Evolutionary conservation across 305 asterid species (phyloP).

Genomic region (Rubia peregrina): DNA sequence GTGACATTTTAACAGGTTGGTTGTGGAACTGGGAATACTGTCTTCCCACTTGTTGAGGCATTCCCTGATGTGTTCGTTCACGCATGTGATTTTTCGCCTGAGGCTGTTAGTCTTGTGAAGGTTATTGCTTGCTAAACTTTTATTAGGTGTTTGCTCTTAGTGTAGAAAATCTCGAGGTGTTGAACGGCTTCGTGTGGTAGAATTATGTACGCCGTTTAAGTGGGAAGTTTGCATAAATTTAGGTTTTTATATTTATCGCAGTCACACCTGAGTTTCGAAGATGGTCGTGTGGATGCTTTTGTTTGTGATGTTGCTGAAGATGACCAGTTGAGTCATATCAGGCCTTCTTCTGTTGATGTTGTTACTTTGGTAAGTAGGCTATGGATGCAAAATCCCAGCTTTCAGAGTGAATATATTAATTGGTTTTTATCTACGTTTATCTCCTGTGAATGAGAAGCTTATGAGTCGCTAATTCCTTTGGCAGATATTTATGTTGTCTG

Average conservation of each 20-base stretch:
- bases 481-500: conserved; percentile 81
- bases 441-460: background rate
- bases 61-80: conserved; percentile 62
- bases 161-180: background rate
- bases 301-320: conserved; percentile 60
- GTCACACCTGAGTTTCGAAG: conserved; percentile 45
- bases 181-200: background rate
- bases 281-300: conserved; percentile 42
- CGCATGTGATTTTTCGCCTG: conserved; percentile 73
- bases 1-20: conserved; percentile 46
- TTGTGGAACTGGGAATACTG: conserved; percentile 79
- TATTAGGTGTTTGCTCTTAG: background rate
- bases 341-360: conserved; percentile 62
- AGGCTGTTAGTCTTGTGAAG: conserved; percentile 62
- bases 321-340: conserved; percentile 41
- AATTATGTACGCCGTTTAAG: background rate
- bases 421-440: background rate
- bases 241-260: conserved; percentile 30
- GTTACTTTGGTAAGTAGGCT: conserved; percentile 59
- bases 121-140: conserved; percentile 25
- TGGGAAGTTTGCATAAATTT: conserved; percentile 14
- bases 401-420: background rate
- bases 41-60: conserved; percentile 62
- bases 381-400: conserved; percentile 11
- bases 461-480: conserved; percentile 18